A percentile compares a stretch with the other conserved stretches of the same genome.
Conservation (phyloP, 1,284 basidiomycete genomes). For the Flammula alnicola region DNA sequence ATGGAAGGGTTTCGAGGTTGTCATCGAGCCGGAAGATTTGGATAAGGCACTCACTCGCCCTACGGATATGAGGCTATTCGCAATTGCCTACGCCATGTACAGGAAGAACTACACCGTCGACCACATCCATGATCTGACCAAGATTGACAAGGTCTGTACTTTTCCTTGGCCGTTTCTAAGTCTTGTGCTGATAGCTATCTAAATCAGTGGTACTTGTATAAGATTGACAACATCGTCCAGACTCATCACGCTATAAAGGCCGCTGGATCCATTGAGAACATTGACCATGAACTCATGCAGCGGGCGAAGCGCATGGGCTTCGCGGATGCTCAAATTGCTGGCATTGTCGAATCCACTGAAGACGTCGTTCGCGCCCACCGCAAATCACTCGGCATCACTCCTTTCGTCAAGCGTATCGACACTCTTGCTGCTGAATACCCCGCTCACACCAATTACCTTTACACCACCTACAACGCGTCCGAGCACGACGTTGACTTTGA, state of each 20-base stretch:
- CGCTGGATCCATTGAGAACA: conserved; percentile 67
- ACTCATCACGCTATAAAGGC: conserved; percentile 77
- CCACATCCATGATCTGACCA: conserved; percentile 90
- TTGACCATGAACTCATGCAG: conserved; percentile 74
- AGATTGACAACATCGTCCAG: conserved; percentile 96
- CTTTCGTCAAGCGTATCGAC: conserved; percentile 99
- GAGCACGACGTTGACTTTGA: conserved; percentile 96
- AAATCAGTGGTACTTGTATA: conserved; percentile 93
- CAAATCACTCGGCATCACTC: conserved; percentile 88
- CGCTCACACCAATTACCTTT: conserved; percentile 99
- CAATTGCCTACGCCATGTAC: conserved; percentile 97
- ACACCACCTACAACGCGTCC: conserved; percentile 98
- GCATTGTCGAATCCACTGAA: conserved; percentile 74
- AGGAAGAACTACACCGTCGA: conserved; percentile 92
- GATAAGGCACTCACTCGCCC: conserved; percentile 78
- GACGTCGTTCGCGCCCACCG: conserved; percentile 82
- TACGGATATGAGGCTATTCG: conserved; percentile 95
- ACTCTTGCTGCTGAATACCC: conserved; percentile 99
- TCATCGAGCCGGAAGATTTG: conserved; percentile 82
- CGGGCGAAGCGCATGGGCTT: conserved; percentile 94
- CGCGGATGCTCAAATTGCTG: conserved; percentile 91
- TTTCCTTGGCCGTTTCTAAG: not conserved
- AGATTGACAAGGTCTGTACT: conserved; percentile 86
- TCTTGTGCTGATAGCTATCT: conserved; percentile 11
- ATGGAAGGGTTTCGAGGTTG: conserved; percentile 84